A percentile compares a stretch with the other conserved stretches of the same genome.
phyloP scores from a whole-genome alignment of 768 basidiomycete species.

The Lyophyllum semitale region DNA sequence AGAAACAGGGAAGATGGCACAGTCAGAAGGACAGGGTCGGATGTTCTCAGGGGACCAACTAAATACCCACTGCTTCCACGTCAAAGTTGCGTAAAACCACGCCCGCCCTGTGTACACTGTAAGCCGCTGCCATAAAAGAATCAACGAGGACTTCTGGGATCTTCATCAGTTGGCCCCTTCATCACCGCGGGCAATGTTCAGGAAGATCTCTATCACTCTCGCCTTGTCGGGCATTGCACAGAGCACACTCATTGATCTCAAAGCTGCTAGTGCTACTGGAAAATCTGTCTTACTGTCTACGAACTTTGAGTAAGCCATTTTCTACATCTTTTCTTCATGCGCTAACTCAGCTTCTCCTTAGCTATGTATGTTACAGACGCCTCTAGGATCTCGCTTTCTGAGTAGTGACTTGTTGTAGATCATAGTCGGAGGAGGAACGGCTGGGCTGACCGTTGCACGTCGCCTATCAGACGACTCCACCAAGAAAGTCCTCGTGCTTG shows the following conservation, averaged over 20 bases:
- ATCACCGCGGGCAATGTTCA: constrained; percentile 3
- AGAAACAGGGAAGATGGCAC: no score
- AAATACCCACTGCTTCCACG: no score
- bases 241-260: constrained; percentile 23
- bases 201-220: constrained; percentile 7
- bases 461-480: constrained; percentile 27
- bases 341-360: background rate
- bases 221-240: constrained; percentile 12
- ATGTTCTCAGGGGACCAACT: no score
- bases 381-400: background rate
- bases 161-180: background rate
- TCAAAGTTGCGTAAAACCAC: background rate
- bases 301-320: constrained; percentile 22
- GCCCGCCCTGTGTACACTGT: background rate
- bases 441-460: constrained; percentile 33
- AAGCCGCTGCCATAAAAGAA: background rate
- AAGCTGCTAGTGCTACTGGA: constrained; percentile 8
- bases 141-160: background rate
- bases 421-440: constrained; percentile 34
- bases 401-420: constrained; percentile 15
- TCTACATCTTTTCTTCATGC: background rate
- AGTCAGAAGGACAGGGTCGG: no score
- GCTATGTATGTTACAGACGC: constrained; percentile 15
- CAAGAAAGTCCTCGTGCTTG: constrained; percentile 30
- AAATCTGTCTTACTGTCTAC: constrained; percentile 17